These are phyloP conservation scores for Brassica nigra DNA, from an alignment of 345 rosid genomes.

Conservation along the genomic window DNA sequence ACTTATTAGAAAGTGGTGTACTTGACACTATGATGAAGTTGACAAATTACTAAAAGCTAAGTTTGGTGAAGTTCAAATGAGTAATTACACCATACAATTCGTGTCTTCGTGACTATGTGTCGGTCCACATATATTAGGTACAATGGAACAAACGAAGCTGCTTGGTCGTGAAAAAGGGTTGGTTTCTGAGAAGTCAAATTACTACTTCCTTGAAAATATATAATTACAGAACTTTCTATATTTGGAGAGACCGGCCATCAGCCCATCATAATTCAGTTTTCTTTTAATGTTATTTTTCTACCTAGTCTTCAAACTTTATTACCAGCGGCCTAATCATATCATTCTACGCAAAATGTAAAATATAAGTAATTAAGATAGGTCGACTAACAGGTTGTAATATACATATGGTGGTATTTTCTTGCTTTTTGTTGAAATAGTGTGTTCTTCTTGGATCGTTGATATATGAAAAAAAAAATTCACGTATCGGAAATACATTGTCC, in stretches of 20 bases:
- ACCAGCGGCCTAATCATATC: conserved; percentile 2
- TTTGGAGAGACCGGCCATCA: conserved; percentile 29
- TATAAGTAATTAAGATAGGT: not conserved
- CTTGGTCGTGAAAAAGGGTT: conserved; percentile 34
- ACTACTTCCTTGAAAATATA: conserved; percentile 20
- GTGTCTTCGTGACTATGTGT: conserved; percentile 30
- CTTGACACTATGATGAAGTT: conserved; percentile 35
- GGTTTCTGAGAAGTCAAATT: conserved; percentile 28
- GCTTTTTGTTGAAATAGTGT: not conserved
- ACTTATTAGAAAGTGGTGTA: conserved; percentile 34
- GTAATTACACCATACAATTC: conserved; percentile 26
- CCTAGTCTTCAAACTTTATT: conserved; percentile 2
- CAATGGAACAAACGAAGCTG: conserved; percentile 43
- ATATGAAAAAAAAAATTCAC: not conserved
- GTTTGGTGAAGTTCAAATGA: conserved; percentile 41
- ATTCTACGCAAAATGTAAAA: not conserved
- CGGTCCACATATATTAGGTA: conserved; percentile 42
- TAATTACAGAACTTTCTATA: conserved; percentile 6
- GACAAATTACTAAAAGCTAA: conserved; percentile 31
- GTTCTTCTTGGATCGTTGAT: not conserved
- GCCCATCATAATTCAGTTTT: not conserved
- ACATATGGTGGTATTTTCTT: not conserved
- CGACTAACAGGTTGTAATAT: not conserved
- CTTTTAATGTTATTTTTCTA: not conserved
- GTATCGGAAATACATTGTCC: not conserved